Evolutionary conservation across 1,284 basidiomycete species (phyloP).

Genomic region (Cutaneotrichosporon cutaneum): DNA sequence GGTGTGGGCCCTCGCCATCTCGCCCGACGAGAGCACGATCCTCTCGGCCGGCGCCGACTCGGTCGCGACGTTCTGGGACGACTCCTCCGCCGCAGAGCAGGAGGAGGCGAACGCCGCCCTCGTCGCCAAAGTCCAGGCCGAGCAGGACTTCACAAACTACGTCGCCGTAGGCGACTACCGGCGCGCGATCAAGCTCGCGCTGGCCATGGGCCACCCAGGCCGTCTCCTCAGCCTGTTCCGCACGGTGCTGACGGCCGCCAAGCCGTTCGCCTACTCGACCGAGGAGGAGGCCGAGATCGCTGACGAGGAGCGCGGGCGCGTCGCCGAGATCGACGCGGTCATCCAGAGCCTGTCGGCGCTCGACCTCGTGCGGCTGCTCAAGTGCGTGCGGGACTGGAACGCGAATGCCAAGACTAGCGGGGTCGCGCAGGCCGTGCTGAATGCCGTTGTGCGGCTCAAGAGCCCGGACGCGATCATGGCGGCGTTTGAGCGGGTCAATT

Average conservation of each 20-base stretch:
- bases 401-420: conserved; percentile 77
- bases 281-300: conserved; percentile 5
- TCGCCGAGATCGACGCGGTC: conserved; percentile 70
- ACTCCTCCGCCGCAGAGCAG: conserved; percentile 76
- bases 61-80: conserved; percentile 88
- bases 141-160: conserved; percentile 94
- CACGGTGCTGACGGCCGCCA: conserved; percentile 54
- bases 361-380: conserved; percentile 77
- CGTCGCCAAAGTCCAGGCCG: conserved; percentile 72
- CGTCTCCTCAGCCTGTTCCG: conserved; percentile 79
- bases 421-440: conserved; percentile 83
- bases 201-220: conserved; percentile 90
- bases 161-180: conserved; percentile 84
- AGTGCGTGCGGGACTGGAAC: conserved; percentile 90
- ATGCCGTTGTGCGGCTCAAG: conserved; percentile 74
- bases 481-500: conserved; percentile 60
- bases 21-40: conserved; percentile 71
- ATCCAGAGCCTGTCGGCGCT: conserved; percentile 67
- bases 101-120: conserved; percentile 68
- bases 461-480: conserved; percentile 68
- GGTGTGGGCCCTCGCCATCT: conserved; percentile 90
- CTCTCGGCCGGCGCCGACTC: conserved; percentile 94
- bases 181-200: conserved; percentile 83
- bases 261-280: conserved; percentile 2
- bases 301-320: conserved; percentile 9